Evolutionary conservation across 805 yeast species (phyloP).

Genomic region (Zygotorulaspora chibaensis): DNA sequence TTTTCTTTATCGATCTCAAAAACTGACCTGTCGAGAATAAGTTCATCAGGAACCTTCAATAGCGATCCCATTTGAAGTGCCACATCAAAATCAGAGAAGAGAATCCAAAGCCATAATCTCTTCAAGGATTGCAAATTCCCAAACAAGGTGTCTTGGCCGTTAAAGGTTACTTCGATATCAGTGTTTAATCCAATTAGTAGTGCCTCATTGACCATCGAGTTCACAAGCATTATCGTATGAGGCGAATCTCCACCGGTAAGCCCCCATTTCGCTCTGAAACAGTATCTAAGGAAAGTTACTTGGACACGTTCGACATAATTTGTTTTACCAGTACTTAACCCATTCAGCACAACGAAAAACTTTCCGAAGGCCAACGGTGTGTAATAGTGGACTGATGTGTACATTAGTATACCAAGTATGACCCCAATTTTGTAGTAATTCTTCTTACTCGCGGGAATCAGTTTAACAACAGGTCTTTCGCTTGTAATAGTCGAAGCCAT

Average conservation of each 20-base stretch:
- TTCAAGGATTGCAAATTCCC: slow-evolving; percentile 23
- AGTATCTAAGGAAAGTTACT: slow-evolving; percentile 21
- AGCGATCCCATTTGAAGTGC: slow-evolving; percentile 28
- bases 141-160: slow-evolving; percentile 14
- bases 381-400: slow-evolving; percentile 13
- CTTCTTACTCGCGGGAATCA: slow-evolving; percentile 15
- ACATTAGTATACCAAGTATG: slow-evolving; percentile 21
- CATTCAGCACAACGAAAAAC: slow-evolving; percentile 25
- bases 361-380: slow-evolving; percentile 21
- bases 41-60: slow-evolving; percentile 9
- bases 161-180: slow-evolving; percentile 17
- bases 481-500: slow-evolving; percentile 3
- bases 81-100: slow-evolving; percentile 23
- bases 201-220: slow-evolving; percentile 17
- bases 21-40: slow-evolving; percentile 4
- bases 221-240: slow-evolving; percentile 15
- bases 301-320: slow-evolving; percentile 31
- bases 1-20: slow-evolving; percentile 2
- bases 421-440: slow-evolving; percentile 31
- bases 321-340: slow-evolving; percentile 27
- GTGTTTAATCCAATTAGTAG: slow-evolving; percentile 25
- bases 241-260: slow-evolving; percentile 27
- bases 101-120: slow-evolving; percentile 27
- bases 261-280: slow-evolving; percentile 10
- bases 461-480: slow-evolving; percentile 5